Evolutionary conservation across 75 land plant species (phyloP).

Genomic region (Sequoia sempervirens): DNA sequence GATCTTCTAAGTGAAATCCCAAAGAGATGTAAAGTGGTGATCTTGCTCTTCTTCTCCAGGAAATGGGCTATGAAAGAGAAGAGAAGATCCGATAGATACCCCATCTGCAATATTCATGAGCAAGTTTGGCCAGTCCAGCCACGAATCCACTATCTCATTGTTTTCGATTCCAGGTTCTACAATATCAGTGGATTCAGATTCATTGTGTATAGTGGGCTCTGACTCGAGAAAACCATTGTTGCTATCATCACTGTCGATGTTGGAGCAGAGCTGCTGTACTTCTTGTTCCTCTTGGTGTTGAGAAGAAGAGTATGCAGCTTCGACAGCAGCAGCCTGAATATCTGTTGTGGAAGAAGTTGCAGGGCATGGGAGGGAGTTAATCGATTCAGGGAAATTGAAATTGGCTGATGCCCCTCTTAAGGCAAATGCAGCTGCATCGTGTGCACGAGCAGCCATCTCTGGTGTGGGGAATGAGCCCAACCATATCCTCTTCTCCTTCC

Average conservation of each 20-base stretch:
- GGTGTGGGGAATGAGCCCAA: not conserved
- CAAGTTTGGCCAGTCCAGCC: too few species aligned
- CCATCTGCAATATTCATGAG: too few species aligned
- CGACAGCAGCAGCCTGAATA: slow-evolving; percentile 8
- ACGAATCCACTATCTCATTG: too few species aligned
- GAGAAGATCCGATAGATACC: too few species aligned
- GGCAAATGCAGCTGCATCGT: slow-evolving; percentile 21
- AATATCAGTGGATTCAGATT: not conserved
- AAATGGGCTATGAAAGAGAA: too few species aligned
- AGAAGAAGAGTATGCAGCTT: slow-evolving; percentile 1
- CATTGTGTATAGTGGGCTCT: not conserved
- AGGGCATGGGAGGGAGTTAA: not conserved
- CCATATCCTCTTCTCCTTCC: too few species aligned
- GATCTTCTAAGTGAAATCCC: too few species aligned
- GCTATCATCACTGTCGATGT: not conserved
- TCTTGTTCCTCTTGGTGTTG: not conserved
- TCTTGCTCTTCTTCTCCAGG: too few species aligned
- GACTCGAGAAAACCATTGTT: too few species aligned
- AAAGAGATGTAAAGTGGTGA: too few species aligned
- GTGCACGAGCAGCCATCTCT: slow-evolving; percentile 30
- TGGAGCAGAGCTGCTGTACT: not conserved
- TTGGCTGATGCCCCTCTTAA: not conserved
- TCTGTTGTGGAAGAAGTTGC: not conserved
- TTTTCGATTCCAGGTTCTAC: not conserved
- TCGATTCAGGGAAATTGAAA: slow-evolving; percentile 18